Evolutionary conservation across 2,329 filamentous ascomycete genomes (phyloP).

Genomic region (Aspergillus tanneri): DNA sequence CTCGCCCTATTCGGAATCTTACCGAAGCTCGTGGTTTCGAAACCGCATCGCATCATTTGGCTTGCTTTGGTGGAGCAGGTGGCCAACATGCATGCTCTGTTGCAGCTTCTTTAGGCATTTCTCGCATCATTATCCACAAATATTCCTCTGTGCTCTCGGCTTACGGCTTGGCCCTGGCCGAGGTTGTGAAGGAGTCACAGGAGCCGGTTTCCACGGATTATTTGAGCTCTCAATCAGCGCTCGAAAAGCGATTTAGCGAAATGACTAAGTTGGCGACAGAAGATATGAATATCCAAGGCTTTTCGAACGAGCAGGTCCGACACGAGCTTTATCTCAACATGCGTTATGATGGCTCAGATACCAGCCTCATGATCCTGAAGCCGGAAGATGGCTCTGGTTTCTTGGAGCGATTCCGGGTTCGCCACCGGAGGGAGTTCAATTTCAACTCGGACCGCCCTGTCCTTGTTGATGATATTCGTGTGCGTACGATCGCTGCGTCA

Average conservation of each 20-base stretch:
- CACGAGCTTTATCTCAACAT: constrained; percentile 50
- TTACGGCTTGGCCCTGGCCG: constrained; percentile 88
- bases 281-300: constrained; percentile 47
- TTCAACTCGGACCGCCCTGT: constrained; percentile 84
- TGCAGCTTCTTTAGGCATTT: constrained; percentile 78
- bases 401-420: constrained; percentile 75
- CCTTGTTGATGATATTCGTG: constrained; percentile 84
- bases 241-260: constrained; percentile 72
- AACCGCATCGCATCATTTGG: constrained; percentile 83
- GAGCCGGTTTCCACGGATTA: constrained; percentile 56
- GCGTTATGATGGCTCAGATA: constrained; percentile 53
- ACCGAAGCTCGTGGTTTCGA: constrained; percentile 93
- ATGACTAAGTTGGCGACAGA: constrained; percentile 62
- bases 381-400: constrained; percentile 79
- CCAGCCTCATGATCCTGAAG: constrained; percentile 53
- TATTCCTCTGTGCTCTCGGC: constrained; percentile 91
- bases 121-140: constrained; percentile 80
- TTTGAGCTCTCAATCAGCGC: constrained; percentile 38
- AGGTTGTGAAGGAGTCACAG: constrained; percentile 88
- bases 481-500: constrained; percentile 74
- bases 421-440: constrained; percentile 88
- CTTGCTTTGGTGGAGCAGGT: constrained; percentile 88
- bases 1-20: constrained; percentile 78
- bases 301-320: constrained; percentile 41
- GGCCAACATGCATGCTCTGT: constrained; percentile 93